Evolutionary conservation across 2,329 filamentous ascomycete genomes (phyloP), one percentile per base, ranked within the genome.

Genomic region (Aspergillus novoparasiticus): DNA sequence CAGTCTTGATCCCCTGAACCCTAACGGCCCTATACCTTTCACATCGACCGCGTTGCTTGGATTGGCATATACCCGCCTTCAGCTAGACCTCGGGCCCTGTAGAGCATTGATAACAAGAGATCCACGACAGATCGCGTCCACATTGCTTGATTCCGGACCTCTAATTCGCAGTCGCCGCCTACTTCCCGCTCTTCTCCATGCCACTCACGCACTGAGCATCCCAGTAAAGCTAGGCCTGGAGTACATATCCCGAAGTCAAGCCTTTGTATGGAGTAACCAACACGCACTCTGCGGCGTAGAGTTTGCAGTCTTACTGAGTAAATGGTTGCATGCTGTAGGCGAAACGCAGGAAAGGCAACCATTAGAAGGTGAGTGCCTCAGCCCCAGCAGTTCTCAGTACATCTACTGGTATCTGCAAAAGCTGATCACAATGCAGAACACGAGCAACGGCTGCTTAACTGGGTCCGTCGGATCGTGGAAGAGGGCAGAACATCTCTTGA

Each of bases 131-230:
- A 87, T 71, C 19, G 63, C 67, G 0, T 21, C 53, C 19, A 28
- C 26, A 12, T 58, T 71, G 2, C 19, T 63, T 82, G 55, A 83
- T 83, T 4, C 84, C 88, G 69, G 83, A 80, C 61, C 81, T 84
- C 57, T 85, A 83, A 30, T 85, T 84, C 1, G 60, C 19, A 62
- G 64, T 87, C 48, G 83, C 11, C 84, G 85, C 45, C 81, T 90
- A 12, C 85, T 86, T 50, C 80, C 87, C 54, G 88, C 88, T 0
- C 84, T 90, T 0, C 82, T 90, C 28, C 88, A 91, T 70, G 87
- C 87, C 1, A 86, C 89, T 23, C 88, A 90, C 71, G 88, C 89
- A 0, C 77, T 91, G 34, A 88, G 87, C 6, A 87, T 89, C n/a
- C 71, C 72, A 0, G 69, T 75, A 2, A 66, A 69, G 16, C 53